Evolutionary conservation across 139 green algal genomes (phyloP).

Genomic region (Picochlorum sp.): DNA sequence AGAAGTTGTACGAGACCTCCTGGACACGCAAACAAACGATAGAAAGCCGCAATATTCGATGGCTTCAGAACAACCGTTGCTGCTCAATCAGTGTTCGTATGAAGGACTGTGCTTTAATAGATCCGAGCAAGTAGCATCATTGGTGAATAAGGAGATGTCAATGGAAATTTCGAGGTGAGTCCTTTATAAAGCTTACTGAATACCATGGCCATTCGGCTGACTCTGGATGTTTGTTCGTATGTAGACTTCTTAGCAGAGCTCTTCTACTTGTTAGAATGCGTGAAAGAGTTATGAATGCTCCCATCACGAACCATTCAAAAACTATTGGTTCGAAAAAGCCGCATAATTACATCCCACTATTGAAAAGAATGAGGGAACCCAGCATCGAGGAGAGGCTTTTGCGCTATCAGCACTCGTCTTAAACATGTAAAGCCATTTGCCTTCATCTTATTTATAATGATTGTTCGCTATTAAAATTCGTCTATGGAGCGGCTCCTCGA

Average conservation of each 20-base stretch:
- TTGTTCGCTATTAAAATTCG: no score
- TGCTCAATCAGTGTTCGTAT: constrained; percentile 62
- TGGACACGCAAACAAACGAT: constrained; percentile 53
- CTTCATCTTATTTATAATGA: no score
- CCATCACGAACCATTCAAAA: background rate
- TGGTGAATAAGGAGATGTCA: constrained; percentile 12
- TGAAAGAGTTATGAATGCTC: background rate
- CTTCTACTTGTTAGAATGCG: background rate
- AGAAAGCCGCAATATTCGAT: constrained; percentile 77
- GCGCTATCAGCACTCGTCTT: background rate
- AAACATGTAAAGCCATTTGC: no score
- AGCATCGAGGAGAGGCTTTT: background rate
- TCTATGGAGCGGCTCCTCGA: background rate
- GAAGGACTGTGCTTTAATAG: constrained; percentile 19
- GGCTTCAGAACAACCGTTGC: constrained; percentile 67
- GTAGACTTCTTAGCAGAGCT: no score
- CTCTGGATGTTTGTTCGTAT: no score
- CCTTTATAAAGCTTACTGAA: background rate
- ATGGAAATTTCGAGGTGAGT: constrained; percentile 15
- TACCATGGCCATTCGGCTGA: no score
- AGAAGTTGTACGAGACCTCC: constrained; percentile 50
- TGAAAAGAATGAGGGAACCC: background rate
- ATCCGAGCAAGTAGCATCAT: constrained; percentile 2
- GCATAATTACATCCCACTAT: background rate
- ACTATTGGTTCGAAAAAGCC: background rate